phyloP scores from a whole-genome alignment of 1,139 yeast species.

The Hansenula sp. region DNA sequence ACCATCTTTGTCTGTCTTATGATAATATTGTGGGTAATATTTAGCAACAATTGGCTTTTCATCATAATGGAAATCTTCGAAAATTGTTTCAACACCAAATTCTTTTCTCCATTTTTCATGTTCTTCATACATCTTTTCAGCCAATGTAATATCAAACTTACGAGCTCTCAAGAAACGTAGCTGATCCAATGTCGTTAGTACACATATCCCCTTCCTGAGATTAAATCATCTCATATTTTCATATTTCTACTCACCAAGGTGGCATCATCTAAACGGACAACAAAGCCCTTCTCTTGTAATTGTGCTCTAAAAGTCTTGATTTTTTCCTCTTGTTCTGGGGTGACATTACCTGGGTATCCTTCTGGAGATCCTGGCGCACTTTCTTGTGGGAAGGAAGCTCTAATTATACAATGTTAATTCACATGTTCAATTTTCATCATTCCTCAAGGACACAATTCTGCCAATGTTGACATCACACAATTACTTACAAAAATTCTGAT shows the following conservation, averaged over 20 bases:
- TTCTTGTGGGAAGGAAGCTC: constrained; percentile 62
- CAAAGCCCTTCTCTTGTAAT: constrained; percentile 62
- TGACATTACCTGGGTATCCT: constrained; percentile 82
- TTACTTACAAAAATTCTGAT: constrained; percentile 12
- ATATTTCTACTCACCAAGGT: constrained; percentile 44
- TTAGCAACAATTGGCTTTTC: constrained; percentile 90
- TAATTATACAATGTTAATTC: constrained; percentile 1
- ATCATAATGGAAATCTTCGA: constrained; percentile 80
- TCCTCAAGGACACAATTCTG: constrained; percentile 18
- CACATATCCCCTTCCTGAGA: too few relatives aligned
- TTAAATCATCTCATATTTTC: neutral
- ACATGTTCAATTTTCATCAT: neutral
- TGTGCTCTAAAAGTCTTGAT: constrained; percentile 55
- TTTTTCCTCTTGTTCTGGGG: constrained; percentile 60
- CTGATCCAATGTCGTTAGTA: constrained; percentile 10
- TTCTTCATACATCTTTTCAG: constrained; percentile 76
- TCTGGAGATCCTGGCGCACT: constrained; percentile 59
- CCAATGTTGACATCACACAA: neutral
- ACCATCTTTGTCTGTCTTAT: constrained; percentile 94
- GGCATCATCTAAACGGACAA: constrained; percentile 82
- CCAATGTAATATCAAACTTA: constrained; percentile 79
- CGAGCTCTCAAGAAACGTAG: constrained; percentile 93
- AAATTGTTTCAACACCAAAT: constrained; percentile 81
- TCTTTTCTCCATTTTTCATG: constrained; percentile 93
- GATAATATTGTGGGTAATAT: constrained; percentile 94